Evolutionary conservation across 83 land plant genomes (phyloP).

Genomic region (Isoetes engelmannii): DNA sequence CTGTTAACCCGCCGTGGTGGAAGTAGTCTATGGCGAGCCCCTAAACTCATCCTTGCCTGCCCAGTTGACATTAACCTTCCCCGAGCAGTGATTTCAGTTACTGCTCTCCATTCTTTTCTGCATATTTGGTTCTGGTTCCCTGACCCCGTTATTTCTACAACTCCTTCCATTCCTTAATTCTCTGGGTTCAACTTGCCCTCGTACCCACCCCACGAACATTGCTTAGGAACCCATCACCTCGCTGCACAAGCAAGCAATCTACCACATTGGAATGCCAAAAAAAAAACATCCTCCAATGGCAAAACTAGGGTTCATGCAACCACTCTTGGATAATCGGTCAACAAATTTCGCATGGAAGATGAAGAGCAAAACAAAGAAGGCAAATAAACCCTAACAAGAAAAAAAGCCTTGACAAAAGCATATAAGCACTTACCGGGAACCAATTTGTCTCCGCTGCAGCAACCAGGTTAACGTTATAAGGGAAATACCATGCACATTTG

Average conservation of each 20-base stretch:
- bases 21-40: neutral
- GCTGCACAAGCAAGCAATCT: too few species aligned
- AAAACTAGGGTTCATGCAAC: too few species aligned
- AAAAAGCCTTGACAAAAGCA: neutral
- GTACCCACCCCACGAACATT: too few species aligned
- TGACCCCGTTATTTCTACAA: conserved; percentile 4
- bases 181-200: too few species aligned
- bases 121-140: conserved; percentile 20
- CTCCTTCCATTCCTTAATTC: too few species aligned
- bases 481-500: too few species aligned
- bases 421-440: too few species aligned
- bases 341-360: neutral
- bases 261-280: too few species aligned
- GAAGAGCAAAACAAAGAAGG: neutral
- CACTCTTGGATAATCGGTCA: neutral
- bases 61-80: conserved; percentile 17
- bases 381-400: neutral
- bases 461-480: too few species aligned
- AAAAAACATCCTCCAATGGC: too few species aligned
- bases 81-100: conserved; percentile 22
- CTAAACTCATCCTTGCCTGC: conserved; percentile 8
- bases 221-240: too few species aligned
- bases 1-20: neutral
- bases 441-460: too few species aligned
- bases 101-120: conserved; percentile 33